A percentile compares a stretch with the other conserved stretches of the same genome.
Evolutionary conservation across 2,329 filamentous ascomycete species (phyloP).

Genomic region (Geosmithia morbida): DNA sequence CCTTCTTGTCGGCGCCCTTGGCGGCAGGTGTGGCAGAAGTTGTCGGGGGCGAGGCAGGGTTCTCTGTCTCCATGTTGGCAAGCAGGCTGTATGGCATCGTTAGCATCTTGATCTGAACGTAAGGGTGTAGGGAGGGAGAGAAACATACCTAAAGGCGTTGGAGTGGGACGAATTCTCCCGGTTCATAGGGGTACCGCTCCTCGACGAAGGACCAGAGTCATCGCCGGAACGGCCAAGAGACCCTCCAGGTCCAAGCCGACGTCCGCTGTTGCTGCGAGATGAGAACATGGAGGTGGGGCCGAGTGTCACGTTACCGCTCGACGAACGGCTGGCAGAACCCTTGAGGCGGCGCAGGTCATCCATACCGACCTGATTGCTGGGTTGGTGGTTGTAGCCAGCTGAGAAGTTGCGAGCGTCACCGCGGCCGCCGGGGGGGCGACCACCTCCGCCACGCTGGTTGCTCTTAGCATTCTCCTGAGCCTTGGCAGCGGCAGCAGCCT

Average conservation of each 20-base stretch:
- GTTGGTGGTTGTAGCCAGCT: slow-evolving; percentile 52
- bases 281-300: slow-evolving; percentile 79
- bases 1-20: slow-evolving; percentile 48
- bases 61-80: slow-evolving; percentile 46
- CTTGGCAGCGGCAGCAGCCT: slow-evolving; percentile 66
- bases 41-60: slow-evolving; percentile 56
- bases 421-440: slow-evolving; percentile 61
- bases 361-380: slow-evolving; percentile 76
- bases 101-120: too few relatives aligned
- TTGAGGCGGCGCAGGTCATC: slow-evolving; percentile 84
- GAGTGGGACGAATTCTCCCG: slow-evolving; percentile 47
- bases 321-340: slow-evolving; percentile 39
- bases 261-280: slow-evolving; percentile 82
- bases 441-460: slow-evolving; percentile 49
- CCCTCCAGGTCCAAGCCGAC: slow-evolving; percentile 63
- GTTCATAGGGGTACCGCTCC: slow-evolving; percentile 64
- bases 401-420: slow-evolving; percentile 81
- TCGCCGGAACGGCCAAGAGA: slow-evolving; percentile 61
- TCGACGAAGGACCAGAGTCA: slow-evolving; percentile 76
- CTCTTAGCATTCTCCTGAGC: slow-evolving; percentile 55
- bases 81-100: slow-evolving; percentile 27
- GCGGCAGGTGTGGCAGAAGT: slow-evolving; percentile 48
- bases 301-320: slow-evolving; percentile 51
- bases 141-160: slow-evolving; percentile 84
- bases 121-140: background rate